These are phyloP conservation scores for Candida manassasensis DNA, from an alignment of 805 yeast genomes.

Conservation along the genomic window DNA sequence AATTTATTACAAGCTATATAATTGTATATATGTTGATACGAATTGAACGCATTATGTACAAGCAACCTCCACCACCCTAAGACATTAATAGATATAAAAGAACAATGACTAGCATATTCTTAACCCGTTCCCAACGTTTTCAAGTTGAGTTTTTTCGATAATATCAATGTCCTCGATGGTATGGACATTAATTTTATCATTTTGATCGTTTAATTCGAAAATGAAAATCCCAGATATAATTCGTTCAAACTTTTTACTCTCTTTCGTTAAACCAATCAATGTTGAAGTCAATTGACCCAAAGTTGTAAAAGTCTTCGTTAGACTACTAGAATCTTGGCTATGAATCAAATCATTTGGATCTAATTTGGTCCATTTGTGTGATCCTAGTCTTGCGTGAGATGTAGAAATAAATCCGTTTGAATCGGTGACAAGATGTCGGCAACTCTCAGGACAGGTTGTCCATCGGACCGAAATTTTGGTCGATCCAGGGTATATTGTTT, in stretches of 20 bases:
- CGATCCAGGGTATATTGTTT: constrained; percentile 34
- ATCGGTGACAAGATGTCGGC: constrained; percentile 38
- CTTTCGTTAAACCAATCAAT: constrained; percentile 29
- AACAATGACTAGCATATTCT: constrained; percentile 21
- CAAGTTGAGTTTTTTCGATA: constrained; percentile 38
- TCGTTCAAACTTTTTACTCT: constrained; percentile 31
- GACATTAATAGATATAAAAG: neutral
- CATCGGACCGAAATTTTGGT: constrained; percentile 53
- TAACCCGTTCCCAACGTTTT: constrained; percentile 21
- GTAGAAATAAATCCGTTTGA: constrained; percentile 22
- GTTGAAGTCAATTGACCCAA: constrained; percentile 28
- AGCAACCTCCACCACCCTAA: neutral
- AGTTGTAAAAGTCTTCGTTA: constrained; percentile 13
- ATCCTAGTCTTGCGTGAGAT: constrained; percentile 35
- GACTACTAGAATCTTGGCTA: neutral
- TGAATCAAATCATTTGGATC: constrained; percentile 18
- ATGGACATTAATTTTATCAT: constrained; percentile 54
- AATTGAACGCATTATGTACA: constrained; percentile 5
- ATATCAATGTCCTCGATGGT: constrained; percentile 65
- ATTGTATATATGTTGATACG: constrained; percentile 1
- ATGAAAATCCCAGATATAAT: constrained; percentile 54
- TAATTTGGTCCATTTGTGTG: constrained; percentile 36
- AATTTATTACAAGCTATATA: neutral
- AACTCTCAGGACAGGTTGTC: constrained; percentile 52
- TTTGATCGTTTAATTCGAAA: constrained; percentile 57